Evolutionary conservation across 495 filamentous ascomycete genomes (phyloP), one percentile per base, ranked within the genome.

Genomic region (Aspergillus ostianus): DNA sequence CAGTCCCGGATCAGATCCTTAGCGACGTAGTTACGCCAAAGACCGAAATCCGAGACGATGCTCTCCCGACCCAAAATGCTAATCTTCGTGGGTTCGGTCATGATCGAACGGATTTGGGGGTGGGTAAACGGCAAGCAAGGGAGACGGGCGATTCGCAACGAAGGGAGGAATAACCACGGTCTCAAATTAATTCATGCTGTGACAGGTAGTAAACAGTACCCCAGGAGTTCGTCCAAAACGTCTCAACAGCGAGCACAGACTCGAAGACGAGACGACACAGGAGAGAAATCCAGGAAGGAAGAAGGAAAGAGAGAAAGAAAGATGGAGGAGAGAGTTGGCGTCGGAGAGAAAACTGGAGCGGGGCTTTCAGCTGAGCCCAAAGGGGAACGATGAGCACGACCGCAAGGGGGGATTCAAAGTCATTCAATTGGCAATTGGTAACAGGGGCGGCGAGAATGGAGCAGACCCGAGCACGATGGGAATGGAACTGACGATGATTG

Each of bases 1-100:
- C 94, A 74, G 68, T 86, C 88, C 29, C 81, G 78, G 64, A 97
- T 80, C 47, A 98, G 82, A 74, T 98, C 95, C 66, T 88, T 75
- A 51, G 86, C 85, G 64, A 98, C 86, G 70, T 87, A 93, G 63
- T 80, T 81, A 61, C 87, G 85, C 89, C 92, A 97, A 59, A 98
- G 85, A 57, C 89, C 90, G 71, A 96, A 93, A 66, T 96, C 92
- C 71, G 96, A 86, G 67, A 96, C 81, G 65, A 97, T 97, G 72
- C 87, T 85, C 61, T 97, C 92, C 68, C 77, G 81, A 47, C 84
- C 84, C 23, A 89, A 71, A 59, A 89, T 87, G 48, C 72, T 75
- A 62, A 77, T 76, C 68, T 79, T 81, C 50, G 75, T 77, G 53
- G 77, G 74, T 62, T 79, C 73, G 26, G 67, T 61, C 77, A 80